A percentile compares a stretch with the other conserved stretches of the same genome.
Conservation (phyloP, 2,329 filamentous ascomycete species). For the Ophiostoma novo-ulmi region DNA sequence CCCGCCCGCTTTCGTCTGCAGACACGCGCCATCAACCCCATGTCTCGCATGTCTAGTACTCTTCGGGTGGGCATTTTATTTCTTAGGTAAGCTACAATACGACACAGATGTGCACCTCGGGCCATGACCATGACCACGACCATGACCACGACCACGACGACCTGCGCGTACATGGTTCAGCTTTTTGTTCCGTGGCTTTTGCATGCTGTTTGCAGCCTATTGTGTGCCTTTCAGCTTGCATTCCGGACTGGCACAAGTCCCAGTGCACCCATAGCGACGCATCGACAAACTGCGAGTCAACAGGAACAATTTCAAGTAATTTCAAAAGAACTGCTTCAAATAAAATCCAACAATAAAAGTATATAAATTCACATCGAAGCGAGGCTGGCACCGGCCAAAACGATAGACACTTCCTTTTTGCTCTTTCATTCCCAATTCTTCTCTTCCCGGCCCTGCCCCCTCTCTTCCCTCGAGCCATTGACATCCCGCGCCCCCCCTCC, state of each 20-base stretch:
- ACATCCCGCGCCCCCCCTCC: slow-evolving; percentile 14
- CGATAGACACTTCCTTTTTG: not conserved
- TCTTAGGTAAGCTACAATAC: slow-evolving; percentile 3
- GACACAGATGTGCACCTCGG: not conserved
- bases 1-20: not conserved
- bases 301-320: not conserved
- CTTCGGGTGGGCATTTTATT: slow-evolving; percentile 1
- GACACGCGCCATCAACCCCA: not conserved
- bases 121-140: too few species aligned
- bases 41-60: slow-evolving; percentile 7
- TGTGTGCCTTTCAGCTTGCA: too few species aligned
- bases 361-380: not conserved
- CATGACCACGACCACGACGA: too few species aligned
- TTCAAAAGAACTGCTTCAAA: not conserved
- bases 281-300: too few species aligned
- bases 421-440: not conserved
- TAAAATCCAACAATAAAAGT: too few species aligned
- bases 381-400: not conserved
- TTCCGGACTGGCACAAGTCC: too few species aligned
- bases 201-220: too few species aligned
- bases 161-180: too few species aligned
- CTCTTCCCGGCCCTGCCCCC: not conserved
- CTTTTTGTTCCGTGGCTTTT: too few species aligned
- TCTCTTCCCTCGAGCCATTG: slow-evolving; percentile 11
- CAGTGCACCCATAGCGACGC: too few species aligned